Conservation (phyloP, 768 basidiomycete species). For the Mycena rosella region DNA sequence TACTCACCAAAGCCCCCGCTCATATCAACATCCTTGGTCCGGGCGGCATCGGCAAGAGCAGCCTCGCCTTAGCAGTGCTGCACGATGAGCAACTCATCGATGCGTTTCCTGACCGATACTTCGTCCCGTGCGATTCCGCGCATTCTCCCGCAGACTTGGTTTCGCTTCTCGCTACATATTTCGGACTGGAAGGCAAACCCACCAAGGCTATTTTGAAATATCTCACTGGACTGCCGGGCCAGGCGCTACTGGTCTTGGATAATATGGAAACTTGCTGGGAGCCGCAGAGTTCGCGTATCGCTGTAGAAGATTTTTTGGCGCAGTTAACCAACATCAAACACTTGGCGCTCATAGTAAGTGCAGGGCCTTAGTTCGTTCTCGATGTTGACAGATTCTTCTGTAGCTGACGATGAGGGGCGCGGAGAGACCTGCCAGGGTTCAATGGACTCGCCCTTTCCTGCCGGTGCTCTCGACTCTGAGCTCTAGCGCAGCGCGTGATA, state of each 20-base stretch:
- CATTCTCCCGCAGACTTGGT: background rate
- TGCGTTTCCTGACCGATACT: background rate
- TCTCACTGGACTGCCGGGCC: background rate
- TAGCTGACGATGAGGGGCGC: slow-evolving; percentile 12
- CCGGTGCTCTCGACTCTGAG: background rate
- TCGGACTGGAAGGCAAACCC: background rate
- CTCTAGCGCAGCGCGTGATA: background rate
- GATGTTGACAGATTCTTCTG: background rate
- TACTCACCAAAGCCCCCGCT: background rate
- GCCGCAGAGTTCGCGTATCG: background rate
- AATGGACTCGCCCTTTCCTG: slow-evolving; percentile 4
- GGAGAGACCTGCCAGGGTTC: background rate
- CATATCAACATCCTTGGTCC: background rate
- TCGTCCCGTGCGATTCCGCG: slow-evolving; percentile 8
- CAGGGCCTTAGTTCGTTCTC: background rate
- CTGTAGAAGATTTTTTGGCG: slow-evolving; percentile 4
- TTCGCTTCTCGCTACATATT: background rate
- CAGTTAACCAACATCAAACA: slow-evolving; percentile 5
- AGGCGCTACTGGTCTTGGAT: background rate
- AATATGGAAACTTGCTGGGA: slow-evolving; percentile 7
- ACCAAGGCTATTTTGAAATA: background rate
- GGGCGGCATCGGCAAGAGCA: slow-evolving; percentile 6
- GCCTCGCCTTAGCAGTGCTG: background rate
- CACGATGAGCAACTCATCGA: background rate
- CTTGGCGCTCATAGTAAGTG: slow-evolving; percentile 2